A percentile compares a stretch with the other conserved stretches of the same genome.
Conservation (phyloP, 1,284 basidiomycete genomes). For the Austropuccinia psidii region DNA sequence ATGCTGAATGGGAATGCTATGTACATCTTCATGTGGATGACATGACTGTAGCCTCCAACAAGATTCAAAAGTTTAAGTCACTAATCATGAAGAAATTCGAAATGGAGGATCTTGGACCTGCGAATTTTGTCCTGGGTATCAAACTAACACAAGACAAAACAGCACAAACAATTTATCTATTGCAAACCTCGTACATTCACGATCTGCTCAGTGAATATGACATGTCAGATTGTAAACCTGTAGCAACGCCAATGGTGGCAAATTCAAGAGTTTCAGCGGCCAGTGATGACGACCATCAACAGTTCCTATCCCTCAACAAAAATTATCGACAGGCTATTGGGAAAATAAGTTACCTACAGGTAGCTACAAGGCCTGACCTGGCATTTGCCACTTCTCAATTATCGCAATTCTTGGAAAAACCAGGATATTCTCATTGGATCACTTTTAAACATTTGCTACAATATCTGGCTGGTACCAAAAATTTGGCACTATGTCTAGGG, state of each 20-base stretch:
- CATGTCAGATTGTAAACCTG: not conserved
- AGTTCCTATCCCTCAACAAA: not conserved
- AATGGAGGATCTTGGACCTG: slow-evolving; percentile 1
- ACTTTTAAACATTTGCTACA: not conserved
- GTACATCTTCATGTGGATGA: slow-evolving; percentile 13
- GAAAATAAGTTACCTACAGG: not conserved
- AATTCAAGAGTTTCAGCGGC: not conserved
- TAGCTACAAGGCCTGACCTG: not conserved
- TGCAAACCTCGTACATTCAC: not conserved
- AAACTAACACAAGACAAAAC: no score
- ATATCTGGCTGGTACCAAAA: not conserved
- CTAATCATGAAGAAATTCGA: not conserved
- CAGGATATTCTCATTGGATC: slow-evolving; percentile 2
- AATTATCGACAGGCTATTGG: slow-evolving; percentile 14
- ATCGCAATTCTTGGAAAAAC: not conserved
- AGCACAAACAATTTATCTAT: no score
- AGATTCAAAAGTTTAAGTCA: not conserved
- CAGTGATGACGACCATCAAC: not conserved
- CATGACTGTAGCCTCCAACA: not conserved
- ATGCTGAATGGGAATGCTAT: not conserved
- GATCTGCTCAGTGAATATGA: not conserved
- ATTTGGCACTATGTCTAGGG: no score
- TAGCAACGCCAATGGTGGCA: not conserved
- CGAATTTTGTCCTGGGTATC: not conserved
- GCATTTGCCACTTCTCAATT: not conserved